phyloP scores from a whole-genome alignment of 768 basidiomycete species.

The Boletus reticuloceps region DNA sequence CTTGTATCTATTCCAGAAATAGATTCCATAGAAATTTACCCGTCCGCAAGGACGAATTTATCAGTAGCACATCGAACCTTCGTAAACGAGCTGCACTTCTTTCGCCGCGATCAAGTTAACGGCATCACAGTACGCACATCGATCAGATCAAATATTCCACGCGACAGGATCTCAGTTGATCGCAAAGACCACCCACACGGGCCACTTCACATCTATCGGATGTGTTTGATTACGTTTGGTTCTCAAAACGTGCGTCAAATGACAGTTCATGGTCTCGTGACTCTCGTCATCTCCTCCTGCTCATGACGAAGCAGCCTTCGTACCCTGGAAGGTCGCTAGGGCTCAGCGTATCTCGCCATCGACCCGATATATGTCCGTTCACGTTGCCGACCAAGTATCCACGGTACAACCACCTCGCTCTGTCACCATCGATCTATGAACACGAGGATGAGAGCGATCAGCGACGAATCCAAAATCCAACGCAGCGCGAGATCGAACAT shows the following conservation, averaged over 20 bases:
- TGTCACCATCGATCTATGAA: slow-evolving; percentile 58
- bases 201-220: neutral
- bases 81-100: neutral
- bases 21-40: neutral
- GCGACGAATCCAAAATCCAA: neutral
- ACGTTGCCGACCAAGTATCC: slow-evolving; percentile 74
- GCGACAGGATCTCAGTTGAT: neutral
- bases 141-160: neutral
- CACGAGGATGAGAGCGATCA: neutral
- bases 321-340: slow-evolving; percentile 64
- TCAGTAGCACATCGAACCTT: neutral
- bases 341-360: slow-evolving; percentile 85
- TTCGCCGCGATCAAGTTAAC: neutral
- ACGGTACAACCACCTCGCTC: slow-evolving; percentile 85
- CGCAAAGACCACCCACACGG: neutral
- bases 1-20: slow-evolving; percentile 6
- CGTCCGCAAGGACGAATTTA: neutral
- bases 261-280: neutral
- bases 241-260: too few relatives aligned
- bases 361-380: slow-evolving; percentile 71
- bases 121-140: neutral
- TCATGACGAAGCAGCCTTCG: slow-evolving; percentile 84
- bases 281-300: slow-evolving; percentile 47
- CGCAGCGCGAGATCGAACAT: slow-evolving; percentile 18
- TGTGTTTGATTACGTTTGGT: too few relatives aligned